phyloP scores from a whole-genome alignment of 1,284 basidiomycete species.

The Fomitopsis pinicola region DNA sequence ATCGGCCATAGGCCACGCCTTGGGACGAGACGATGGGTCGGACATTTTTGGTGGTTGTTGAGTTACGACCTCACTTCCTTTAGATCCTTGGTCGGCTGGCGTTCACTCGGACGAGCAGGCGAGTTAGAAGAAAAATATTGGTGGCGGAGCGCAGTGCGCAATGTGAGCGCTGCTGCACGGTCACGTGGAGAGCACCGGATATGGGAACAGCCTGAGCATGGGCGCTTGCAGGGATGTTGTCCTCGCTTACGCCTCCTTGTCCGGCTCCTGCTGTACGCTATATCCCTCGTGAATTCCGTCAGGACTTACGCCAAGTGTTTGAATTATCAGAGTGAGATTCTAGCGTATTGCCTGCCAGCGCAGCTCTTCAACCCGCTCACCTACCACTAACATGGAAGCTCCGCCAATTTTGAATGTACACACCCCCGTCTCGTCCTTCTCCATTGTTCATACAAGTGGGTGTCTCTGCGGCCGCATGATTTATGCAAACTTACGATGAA shows the following conservation, averaged over 20 bases:
- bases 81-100: slow-evolving; percentile 67
- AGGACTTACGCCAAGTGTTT: not conserved
- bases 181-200: not conserved
- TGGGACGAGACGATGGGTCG: slow-evolving; percentile 48
- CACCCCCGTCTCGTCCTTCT: slow-evolving; percentile 68
- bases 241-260: not conserved
- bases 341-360: not conserved
- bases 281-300: not conserved
- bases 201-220: not conserved
- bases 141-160: not conserved
- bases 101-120: slow-evolving; percentile 13
- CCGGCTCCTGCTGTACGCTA: not conserved
- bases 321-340: not conserved
- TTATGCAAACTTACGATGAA: slow-evolving; percentile 1
- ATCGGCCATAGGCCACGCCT: slow-evolving; percentile 93
- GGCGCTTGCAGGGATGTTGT: not conserved
- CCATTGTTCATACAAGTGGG: slow-evolving; percentile 66
- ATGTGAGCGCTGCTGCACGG: not conserved
- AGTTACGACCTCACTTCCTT: slow-evolving; percentile 61
- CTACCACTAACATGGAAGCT: slow-evolving; percentile 8
- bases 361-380: slow-evolving; percentile 7
- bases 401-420: slow-evolving; percentile 62
- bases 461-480: not conserved
- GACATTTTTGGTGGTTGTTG: slow-evolving; percentile 39
- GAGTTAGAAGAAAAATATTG: slow-evolving; percentile 5